Conservation (phyloP, 139 green algal species). For the Mesotaenium endlicherianum region DNA sequence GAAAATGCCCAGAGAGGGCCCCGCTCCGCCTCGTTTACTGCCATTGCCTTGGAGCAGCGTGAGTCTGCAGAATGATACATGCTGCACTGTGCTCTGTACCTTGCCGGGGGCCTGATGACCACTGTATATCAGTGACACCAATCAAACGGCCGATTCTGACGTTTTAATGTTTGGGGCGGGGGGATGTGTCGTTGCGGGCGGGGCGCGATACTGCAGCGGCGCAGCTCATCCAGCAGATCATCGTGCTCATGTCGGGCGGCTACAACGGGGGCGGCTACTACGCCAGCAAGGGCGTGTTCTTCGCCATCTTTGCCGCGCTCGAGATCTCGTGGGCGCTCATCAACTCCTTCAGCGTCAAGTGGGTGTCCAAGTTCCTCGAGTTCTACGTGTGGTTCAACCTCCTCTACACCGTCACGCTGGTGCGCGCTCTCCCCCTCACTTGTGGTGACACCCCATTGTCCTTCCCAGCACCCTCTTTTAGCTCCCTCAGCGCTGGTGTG, state of each 20-base stretch:
- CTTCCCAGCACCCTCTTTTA: not conserved
- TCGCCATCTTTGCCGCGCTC: slow-evolving; percentile 14
- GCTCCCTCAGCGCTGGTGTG: not conserved
- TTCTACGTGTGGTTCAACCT: slow-evolving; percentile 20
- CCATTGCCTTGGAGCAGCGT: not conserved
- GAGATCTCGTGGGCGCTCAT: slow-evolving; percentile 15
- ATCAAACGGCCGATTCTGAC: too few relatives aligned
- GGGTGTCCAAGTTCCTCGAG: not conserved
- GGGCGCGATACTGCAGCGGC: not conserved
- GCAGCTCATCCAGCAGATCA: slow-evolving; percentile 14
- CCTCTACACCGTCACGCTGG: not conserved
- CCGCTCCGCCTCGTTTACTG: not conserved
- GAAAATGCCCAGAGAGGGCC: too few relatives aligned
- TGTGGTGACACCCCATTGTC: too few relatives aligned
- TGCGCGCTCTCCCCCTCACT: not conserved
- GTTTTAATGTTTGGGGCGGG: too few relatives aligned
- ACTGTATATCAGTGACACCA: too few relatives aligned
- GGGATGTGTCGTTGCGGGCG: not conserved
- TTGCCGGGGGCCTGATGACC: too few relatives aligned
- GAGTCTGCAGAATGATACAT: too few relatives aligned
- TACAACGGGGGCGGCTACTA: slow-evolving; percentile 10
- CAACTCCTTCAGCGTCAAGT: slow-evolving; percentile 23
- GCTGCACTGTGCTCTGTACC: too few relatives aligned
- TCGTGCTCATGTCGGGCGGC: slow-evolving; percentile 5
- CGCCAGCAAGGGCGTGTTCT: slow-evolving; percentile 20